Conservation (phyloP, 345 rosid species). For the Balakata baccata region DNA sequence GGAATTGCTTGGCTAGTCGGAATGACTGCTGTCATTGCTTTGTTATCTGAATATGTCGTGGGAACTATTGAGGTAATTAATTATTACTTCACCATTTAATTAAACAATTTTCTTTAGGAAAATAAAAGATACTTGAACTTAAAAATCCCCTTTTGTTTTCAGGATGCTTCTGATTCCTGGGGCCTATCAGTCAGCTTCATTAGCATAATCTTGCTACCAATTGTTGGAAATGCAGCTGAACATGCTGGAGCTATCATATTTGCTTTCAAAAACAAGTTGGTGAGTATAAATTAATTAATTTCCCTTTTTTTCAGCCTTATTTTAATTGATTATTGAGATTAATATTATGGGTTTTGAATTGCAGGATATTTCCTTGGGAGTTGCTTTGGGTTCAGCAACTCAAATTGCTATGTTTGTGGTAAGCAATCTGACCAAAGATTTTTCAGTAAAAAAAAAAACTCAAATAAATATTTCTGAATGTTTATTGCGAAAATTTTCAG, state of each 20-base stretch:
- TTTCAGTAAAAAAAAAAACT: too few species aligned
- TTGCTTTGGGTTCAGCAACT: conserved; percentile 87
- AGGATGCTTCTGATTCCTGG: conserved; percentile 85
- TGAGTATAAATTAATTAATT: conserved; percentile 24
- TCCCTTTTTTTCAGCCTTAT: too few species aligned
- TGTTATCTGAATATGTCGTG: conserved; percentile 78
- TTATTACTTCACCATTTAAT: too few species aligned
- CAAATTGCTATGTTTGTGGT: conserved; percentile 85
- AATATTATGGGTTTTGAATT: background rate
- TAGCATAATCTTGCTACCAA: conserved; percentile 81
- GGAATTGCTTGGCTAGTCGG: conserved; percentile 76
- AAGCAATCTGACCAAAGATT: conserved; percentile 14
- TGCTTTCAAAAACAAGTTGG: conserved; percentile 89
- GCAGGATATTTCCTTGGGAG: conserved; percentile 83
- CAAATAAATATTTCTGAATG: background rate
- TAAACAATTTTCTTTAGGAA: too few species aligned
- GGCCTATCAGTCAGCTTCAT: conserved; percentile 86
- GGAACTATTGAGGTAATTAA: conserved; percentile 68
- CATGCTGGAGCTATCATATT: conserved; percentile 94
- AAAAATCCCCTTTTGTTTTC: background rate
- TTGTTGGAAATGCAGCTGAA: conserved; percentile 94
- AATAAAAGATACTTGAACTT: background rate
- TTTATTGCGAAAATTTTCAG: conserved; percentile 28
- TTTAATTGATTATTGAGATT: too few species aligned
- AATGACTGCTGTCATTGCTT: conserved; percentile 69